Base-by-base conservation (phyloP, 495 filamentous ascomycete genomes). In the Zalerion maritima region DNA sequence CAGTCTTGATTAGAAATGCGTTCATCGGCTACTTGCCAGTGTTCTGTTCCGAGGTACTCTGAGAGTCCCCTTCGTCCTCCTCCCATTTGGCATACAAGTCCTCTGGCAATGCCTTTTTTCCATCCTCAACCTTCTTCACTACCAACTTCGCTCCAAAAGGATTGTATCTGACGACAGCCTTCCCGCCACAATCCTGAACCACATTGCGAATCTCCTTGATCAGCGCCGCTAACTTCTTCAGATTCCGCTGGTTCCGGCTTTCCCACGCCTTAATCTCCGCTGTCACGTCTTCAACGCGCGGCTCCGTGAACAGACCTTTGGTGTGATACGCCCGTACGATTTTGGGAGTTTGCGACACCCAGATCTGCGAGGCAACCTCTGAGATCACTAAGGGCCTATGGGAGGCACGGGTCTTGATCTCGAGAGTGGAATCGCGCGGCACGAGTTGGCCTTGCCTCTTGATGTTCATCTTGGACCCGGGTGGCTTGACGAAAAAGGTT, bases 381-480 rank as follows among this genome's bases (percentile, higher is more conserved):
- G 30, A 10, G 20, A 62, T 34, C 1, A 50, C 21, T 16, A 67
- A 37, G 19, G 31, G 46, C 18, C 42, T 59, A 32, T 54, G 40
- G 5, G 24, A 20, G 12, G 48, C 54, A 5, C 57, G 55, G 5
- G 64, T 69, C 42, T 67, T 69, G 46, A 71, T 57, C 42, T 68
- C 58, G 18, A 66, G 39, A 1, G 52, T 60, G 8, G 49, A 54
- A 8, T 43, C 34, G 5, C 45, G 36, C 21, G 57, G 39, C 5
- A 61, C 48, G 4, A 32, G 10, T 14, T 46, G 29, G 6, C 62
- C 60, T 37, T 47, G 40, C 26, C 43, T 36, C 36, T 38, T 42
- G 38, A 61, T 46, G 5, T 22, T 33, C 21, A 57, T 32, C 25
- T 49, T 52, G 5, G 57, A 52, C 2, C 28, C 26, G 11, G 28